Percentiles rank a stretch among this genome's conserved stretches.
These are phyloP conservation scores for Cercospora beticola DNA, from an alignment of 2,329 filamentous ascomycete genomes.

Conservation along the genomic window DNA sequence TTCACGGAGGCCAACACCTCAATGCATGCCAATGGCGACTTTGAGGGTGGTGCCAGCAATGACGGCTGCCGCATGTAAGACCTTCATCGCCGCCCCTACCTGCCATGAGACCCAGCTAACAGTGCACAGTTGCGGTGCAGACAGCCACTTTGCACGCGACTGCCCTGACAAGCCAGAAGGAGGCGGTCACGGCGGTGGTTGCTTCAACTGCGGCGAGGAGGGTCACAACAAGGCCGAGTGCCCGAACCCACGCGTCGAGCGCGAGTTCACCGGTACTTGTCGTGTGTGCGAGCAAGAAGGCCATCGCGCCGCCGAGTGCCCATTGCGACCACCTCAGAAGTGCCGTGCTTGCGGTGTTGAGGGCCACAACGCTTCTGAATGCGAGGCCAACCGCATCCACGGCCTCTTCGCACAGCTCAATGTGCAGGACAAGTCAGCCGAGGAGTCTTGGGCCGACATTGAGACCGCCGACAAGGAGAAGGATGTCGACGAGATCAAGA, in stretches of 20 bases:
- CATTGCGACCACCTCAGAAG: slow-evolving; percentile 54
- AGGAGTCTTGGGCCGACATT: slow-evolving; percentile 61
- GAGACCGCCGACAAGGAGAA: slow-evolving; percentile 52
- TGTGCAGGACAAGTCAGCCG: slow-evolving; percentile 41
- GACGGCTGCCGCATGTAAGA: slow-evolving; percentile 46
- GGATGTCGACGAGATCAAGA: slow-evolving; percentile 64
- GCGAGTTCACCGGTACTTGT: slow-evolving; percentile 58
- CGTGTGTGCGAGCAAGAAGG: slow-evolving; percentile 57
- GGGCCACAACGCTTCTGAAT: slow-evolving; percentile 56
- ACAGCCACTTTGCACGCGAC: slow-evolving; percentile 50
- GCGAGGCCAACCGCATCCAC: slow-evolving; percentile 60
- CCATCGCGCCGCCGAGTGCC: slow-evolving; percentile 63
- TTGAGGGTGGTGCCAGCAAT: slow-evolving; percentile 22
- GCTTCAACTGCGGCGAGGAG: slow-evolving; percentile 57
- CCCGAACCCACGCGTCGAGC: slow-evolving; percentile 54
- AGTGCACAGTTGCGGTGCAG: slow-evolving; percentile 41
- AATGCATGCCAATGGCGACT: slow-evolving; percentile 33
- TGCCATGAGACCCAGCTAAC: slow-evolving; percentile 31
- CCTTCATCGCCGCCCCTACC: slow-evolving; percentile 9
- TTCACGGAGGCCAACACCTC: slow-evolving; percentile 31
- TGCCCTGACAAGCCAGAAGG: slow-evolving; percentile 45
- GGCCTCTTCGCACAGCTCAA: slow-evolving; percentile 51
- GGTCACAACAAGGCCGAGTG: slow-evolving; percentile 65
- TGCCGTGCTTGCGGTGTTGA: slow-evolving; percentile 64
- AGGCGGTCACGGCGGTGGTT: slow-evolving; percentile 45